phyloP scores from a whole-genome alignment of 73 alveolate species.

The Urostyla sp. region DNA sequence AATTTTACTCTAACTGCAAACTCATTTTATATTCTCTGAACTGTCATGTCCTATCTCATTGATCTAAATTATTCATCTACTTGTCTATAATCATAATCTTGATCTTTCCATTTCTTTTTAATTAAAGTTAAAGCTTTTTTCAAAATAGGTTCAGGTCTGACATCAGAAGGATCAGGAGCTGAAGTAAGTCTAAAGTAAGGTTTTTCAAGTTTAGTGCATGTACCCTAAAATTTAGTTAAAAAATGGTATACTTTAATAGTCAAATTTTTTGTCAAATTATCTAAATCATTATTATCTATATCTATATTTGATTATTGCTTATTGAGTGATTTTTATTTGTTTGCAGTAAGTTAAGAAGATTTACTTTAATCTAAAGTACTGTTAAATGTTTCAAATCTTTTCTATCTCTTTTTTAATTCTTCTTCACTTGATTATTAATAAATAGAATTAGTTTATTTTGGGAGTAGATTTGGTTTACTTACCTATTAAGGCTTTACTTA shows the following conservation, averaged over 20 bases:
- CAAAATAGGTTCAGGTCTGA: conserved; percentile 84
- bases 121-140: conserved; percentile 72
- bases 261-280: conserved; percentile 12
- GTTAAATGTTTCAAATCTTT: conserved; percentile 47
- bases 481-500: too few relatives aligned
- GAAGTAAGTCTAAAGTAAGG: conserved; percentile 81
- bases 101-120: conserved; percentile 74
- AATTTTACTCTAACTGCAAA: conserved; percentile 68
- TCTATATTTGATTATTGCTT: conserved; percentile 30
- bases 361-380: too few relatives aligned
- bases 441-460: too few relatives aligned
- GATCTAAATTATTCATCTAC: conserved; percentile 81
- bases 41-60: conserved; percentile 82
- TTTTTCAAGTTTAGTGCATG: conserved; percentile 81
- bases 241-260: conserved; percentile 40
- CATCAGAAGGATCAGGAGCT: conserved; percentile 81
- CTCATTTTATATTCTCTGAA: conserved; percentile 77
- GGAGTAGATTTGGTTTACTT: too few relatives aligned
- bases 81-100: conserved; percentile 74
- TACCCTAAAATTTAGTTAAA: conserved; percentile 43
- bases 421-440: conserved; percentile 5
- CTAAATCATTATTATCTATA: conserved; percentile 39
- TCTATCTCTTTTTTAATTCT: conserved; percentile 20
- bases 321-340: background rate
- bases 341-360: background rate